These are phyloP conservation scores for Trichoderma atroviride DNA, from an alignment of 2,329 filamentous ascomycete species.

Conservation along the genomic window DNA sequence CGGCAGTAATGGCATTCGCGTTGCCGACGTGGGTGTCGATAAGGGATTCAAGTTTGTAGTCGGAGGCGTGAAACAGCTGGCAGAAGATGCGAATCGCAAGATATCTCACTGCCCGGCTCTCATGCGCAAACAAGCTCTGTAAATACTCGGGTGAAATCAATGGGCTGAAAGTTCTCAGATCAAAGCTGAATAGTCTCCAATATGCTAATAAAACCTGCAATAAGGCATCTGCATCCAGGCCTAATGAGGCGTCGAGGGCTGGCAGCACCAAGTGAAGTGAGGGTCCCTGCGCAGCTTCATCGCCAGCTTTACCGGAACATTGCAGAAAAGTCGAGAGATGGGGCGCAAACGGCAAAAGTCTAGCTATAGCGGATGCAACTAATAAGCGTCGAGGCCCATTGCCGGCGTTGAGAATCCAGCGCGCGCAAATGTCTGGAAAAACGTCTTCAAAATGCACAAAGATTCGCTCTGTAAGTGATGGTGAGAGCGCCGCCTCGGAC, in stretches of 20 bases:
- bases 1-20: conserved; percentile 63
- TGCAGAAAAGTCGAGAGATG: conserved; percentile 75
- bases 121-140: conserved; percentile 67
- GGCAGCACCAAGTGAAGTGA: conserved; percentile 39
- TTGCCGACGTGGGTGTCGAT: conserved; percentile 65
- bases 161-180: conserved; percentile 67
- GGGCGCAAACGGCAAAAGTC: conserved; percentile 79
- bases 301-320: conserved; percentile 37
- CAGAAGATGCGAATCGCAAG: conserved; percentile 81
- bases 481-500: conserved; percentile 68
- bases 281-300: conserved; percentile 26
- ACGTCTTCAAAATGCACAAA: conserved; percentile 74
- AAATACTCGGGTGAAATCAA: conserved; percentile 68
- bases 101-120: conserved; percentile 67
- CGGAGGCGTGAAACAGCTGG: conserved; percentile 76
- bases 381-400: conserved; percentile 44
- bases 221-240: conserved; percentile 32
- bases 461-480: conserved; percentile 70
- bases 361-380: conserved; percentile 72
- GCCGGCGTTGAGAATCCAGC: conserved; percentile 65
- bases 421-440: conserved; percentile 79
- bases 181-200: conserved; percentile 79
- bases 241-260: conserved; percentile 35
- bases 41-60: conserved; percentile 74
- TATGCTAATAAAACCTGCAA: conserved; percentile 49